Evolutionary conservation across 2,329 filamentous ascomycete species (phyloP).

Genomic region (Endocalyx cinctus): DNA sequence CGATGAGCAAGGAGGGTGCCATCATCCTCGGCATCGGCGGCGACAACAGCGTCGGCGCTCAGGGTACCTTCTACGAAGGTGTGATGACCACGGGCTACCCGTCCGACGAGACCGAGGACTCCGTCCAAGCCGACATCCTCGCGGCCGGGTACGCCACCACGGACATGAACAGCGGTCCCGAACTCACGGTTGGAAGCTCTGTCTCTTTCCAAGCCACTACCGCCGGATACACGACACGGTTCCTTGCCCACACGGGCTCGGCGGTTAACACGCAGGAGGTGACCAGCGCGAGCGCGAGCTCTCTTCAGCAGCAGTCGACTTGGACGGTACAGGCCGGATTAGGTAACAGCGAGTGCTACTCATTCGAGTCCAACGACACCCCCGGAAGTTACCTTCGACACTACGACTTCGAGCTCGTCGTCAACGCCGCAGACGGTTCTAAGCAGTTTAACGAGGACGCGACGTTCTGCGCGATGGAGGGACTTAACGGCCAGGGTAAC

Average conservation of each 20-base stretch:
- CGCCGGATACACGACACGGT: conserved; percentile 46
- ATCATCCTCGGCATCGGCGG: conserved; percentile 69
- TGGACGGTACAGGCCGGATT: conserved; percentile 53
- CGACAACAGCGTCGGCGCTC: conserved; percentile 55
- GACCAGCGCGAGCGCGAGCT: conserved; percentile 42
- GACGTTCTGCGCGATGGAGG: conserved; percentile 55
- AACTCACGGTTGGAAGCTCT: conserved; percentile 42
- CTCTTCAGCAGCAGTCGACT: conserved; percentile 47
- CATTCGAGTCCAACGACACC: conserved; percentile 56
- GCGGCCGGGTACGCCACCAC: conserved; percentile 50
- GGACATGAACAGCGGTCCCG: conserved; percentile 43
- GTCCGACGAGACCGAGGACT: conserved; percentile 51
- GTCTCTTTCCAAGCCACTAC: conserved; percentile 54
- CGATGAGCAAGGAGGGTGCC: conserved; percentile 61
- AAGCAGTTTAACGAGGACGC: conserved; percentile 58
- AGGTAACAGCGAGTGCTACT: conserved; percentile 52
- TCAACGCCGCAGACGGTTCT: conserved; percentile 47
- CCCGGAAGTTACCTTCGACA: conserved; percentile 57
- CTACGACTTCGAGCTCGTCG: conserved; percentile 43
- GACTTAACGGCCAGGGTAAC: conserved; percentile 45
- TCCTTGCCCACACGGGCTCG: conserved; percentile 47
- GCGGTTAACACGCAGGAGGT: conserved; percentile 52
- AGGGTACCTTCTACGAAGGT: conserved; percentile 63
- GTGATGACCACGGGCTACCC: conserved; percentile 61
- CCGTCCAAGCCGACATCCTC: conserved; percentile 56